phyloP scores from a whole-genome alignment of 495 filamentous ascomycete species.

The Neurospora sp. region DNA sequence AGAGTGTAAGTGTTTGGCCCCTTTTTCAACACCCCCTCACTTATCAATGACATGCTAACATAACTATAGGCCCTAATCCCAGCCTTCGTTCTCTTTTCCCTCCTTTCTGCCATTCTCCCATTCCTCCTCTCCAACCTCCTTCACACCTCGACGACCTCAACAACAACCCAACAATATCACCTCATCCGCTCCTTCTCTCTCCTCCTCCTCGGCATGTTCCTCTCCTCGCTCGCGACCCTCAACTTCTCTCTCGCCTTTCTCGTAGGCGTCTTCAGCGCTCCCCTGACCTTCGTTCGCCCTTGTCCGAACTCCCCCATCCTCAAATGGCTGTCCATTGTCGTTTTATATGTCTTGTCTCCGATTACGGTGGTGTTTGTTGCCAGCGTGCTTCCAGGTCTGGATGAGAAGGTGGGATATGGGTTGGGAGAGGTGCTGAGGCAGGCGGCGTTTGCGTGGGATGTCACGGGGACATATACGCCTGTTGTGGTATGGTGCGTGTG shows the following conservation, averaged over 20 bases:
- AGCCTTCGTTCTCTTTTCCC: slow-evolving; percentile 47
- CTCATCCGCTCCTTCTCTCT: slow-evolving; percentile 88
- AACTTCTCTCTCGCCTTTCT: slow-evolving; percentile 92
- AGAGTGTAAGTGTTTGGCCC: slow-evolving; percentile 42
- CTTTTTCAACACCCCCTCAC: background rate
- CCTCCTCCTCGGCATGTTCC: slow-evolving; percentile 78
- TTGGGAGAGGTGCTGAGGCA: slow-evolving; percentile 53
- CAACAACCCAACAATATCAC: slow-evolving; percentile 58
- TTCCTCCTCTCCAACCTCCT: slow-evolving; percentile 43
- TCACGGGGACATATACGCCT: slow-evolving; percentile 82
- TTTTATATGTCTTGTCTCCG: slow-evolving; percentile 55
- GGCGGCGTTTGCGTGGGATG: slow-evolving; percentile 83
- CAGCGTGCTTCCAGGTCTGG: slow-evolving; percentile 40
- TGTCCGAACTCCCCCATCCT: slow-evolving; percentile 25
- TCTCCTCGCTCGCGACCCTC: slow-evolving; percentile 86
- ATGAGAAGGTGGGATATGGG: background rate
- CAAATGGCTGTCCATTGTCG: slow-evolving; percentile 11
- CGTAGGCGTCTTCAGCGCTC: slow-evolving; percentile 65
- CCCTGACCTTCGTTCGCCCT: slow-evolving; percentile 60
- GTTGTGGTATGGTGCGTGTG: slow-evolving; percentile 95
- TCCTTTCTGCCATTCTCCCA: slow-evolving; percentile 51
- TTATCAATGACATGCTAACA: slow-evolving; percentile 7
- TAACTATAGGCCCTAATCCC: slow-evolving; percentile 43
- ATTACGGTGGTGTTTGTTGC: slow-evolving; percentile 48
- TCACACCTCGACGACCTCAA: slow-evolving; percentile 29